These are phyloP conservation scores for Laetiporus sulphureus DNA, from an alignment of 1,284 basidiomycete genomes.

Conservation along the genomic window DNA sequence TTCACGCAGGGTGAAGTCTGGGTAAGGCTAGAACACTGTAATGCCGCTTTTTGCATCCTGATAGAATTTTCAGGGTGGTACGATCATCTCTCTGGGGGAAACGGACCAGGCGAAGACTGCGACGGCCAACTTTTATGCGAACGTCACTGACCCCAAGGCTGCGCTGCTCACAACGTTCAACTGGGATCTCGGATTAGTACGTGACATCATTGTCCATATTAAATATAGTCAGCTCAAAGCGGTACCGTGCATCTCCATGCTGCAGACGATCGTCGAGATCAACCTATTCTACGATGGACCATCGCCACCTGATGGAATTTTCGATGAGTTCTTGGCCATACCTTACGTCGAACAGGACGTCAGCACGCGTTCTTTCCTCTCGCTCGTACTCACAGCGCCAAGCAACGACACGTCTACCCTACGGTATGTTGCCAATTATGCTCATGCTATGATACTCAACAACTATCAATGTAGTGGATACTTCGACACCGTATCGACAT, in stretches of 20 bases:
- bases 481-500: conserved; percentile 44
- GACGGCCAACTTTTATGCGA: conserved; percentile 40
- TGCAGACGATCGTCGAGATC: conserved; percentile 18
- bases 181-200: conserved; percentile 35
- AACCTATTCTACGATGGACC: conserved; percentile 38
- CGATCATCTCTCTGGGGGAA: conserved; percentile 32
- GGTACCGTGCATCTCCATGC: neutral
- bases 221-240: neutral
- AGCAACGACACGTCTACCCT: conserved; percentile 30
- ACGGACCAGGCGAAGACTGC: conserved; percentile 37
- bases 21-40: conserved; percentile 30
- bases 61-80: conserved; percentile 40
- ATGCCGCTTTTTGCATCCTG: too few species aligned
- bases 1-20: conserved; percentile 52
- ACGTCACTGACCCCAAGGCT: conserved; percentile 53
- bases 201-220: too few species aligned
- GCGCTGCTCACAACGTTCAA: conserved; percentile 49
- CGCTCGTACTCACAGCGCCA: conserved; percentile 34
- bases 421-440: conserved; percentile 28
- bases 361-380: conserved; percentile 30
- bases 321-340: conserved; percentile 35
- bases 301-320: conserved; percentile 33
- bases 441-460: neutral
- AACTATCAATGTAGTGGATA: conserved; percentile 28
- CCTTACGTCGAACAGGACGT: conserved; percentile 22